Base-by-base conservation (phyloP, 2,329 filamentous ascomycete species). In the Biscogniauxia sp. region DNA sequence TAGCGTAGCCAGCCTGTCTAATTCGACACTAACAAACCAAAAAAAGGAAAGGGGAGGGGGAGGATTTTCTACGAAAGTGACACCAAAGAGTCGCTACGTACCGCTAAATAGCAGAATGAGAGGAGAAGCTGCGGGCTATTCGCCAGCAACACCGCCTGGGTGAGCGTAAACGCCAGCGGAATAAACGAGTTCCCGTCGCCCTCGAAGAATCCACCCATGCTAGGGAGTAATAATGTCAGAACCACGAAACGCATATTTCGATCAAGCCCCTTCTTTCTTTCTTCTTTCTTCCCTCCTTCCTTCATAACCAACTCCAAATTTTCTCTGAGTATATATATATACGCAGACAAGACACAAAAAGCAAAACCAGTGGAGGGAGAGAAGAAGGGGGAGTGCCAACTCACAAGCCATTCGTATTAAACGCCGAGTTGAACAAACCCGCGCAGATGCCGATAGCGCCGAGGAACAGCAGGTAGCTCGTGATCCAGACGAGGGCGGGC, bases 41-140 rank as follows among this genome's bases (percentile, higher is more conserved):
- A 51, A 19, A 17, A 20, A 6, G 11, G 3, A 51, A 51, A 54
- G 20, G 52, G 25, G 6, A 25, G 23, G 20, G 26, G 6, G 52
- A 17, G 25, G 20, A 17, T 17, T 3, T 2, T 28, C 5, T 23
- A 23, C 23, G 23, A 23, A 23, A 23, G 23, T 23, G 2, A 23
- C 5, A 5, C 23, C 23, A 23, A 23, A 23, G 23, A 23, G 51
- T 20, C 7, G 26, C 15, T 32, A 49, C 54, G 25, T 50, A 56
- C 54, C 2, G 59, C 58, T 11, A 80, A 59, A 60, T 79, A 80
- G 20, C 74, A 62, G 20, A 76, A 69, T 0, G 77, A 79, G 0
- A 79, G 55, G 1, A 78, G 56, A 0, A 75, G 23, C 56, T 80
- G 79, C 0, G 77, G 76, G 1, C 66, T 32, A 45, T 80, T 80